Percentiles rank a stretch among this genome's conserved stretches.
These are phyloP conservation scores for Sporopachydermia cereana DNA, from an alignment of 1,139 yeast genomes.

Conservation along the genomic window DNA sequence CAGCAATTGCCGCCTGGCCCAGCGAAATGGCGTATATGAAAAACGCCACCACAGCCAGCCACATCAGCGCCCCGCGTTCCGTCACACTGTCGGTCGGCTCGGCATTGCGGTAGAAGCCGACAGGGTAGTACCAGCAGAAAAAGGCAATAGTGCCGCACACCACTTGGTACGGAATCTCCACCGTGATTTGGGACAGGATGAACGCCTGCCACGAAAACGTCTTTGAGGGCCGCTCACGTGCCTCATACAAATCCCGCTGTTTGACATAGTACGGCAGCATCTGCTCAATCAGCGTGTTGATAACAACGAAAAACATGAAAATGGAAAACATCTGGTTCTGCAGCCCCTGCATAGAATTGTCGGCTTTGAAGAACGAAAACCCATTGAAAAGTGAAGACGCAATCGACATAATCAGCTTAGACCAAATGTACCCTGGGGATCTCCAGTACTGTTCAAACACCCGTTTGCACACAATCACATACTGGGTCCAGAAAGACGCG, in stretches of 20 bases:
- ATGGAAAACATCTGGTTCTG: constrained; percentile 42
- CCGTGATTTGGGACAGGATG: constrained; percentile 51
- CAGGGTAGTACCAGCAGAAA: constrained; percentile 74
- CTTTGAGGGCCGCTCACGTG: constrained; percentile 77
- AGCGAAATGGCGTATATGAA: constrained; percentile 50
- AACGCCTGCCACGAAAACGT: constrained; percentile 52
- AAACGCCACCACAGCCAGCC: constrained; percentile 45
- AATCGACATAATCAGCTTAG: constrained; percentile 37
- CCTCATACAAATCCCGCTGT: constrained; percentile 75
- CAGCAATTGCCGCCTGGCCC: constrained; percentile 55
- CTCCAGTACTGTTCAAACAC: constrained; percentile 50
- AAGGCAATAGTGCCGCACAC: constrained; percentile 53
- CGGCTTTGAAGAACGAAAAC: constrained; percentile 44
- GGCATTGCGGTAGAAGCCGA: constrained; percentile 40
- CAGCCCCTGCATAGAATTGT: constrained; percentile 27
- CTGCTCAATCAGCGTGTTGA: constrained; percentile 59
- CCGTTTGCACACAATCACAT: constrained; percentile 38
- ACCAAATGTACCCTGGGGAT: constrained; percentile 47
- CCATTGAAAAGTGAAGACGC: constrained; percentile 55
- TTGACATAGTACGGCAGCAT: constrained; percentile 57
- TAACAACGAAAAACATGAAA: constrained; percentile 54
- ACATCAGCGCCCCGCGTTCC: constrained; percentile 57
- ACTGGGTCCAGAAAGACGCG: constrained; percentile 36
- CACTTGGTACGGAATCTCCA: constrained; percentile 69
- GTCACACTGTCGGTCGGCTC: constrained; percentile 35